These are phyloP conservation scores for Pichia sporocuriosa DNA, from an alignment of 805 yeast genomes.

Conservation along the genomic window DNA sequence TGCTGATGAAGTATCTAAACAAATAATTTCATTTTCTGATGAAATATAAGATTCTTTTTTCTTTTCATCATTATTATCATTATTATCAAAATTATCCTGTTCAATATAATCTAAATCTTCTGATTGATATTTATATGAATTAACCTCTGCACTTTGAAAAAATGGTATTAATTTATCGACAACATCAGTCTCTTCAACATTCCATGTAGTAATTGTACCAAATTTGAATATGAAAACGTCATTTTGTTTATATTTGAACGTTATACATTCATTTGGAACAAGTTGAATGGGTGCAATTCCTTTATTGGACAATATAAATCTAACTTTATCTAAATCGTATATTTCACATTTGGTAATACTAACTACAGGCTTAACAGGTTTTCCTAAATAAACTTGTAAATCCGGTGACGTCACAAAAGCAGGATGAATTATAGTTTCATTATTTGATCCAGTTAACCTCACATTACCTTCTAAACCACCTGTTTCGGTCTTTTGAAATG, in stretches of 20 bases:
- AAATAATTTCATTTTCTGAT: slow-evolving; percentile 54
- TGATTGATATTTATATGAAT: slow-evolving; percentile 51
- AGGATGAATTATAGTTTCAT: slow-evolving; percentile 14
- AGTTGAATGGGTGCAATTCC: slow-evolving; percentile 31
- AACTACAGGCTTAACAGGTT: slow-evolving; percentile 40
- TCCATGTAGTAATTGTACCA: slow-evolving; percentile 86
- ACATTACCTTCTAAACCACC: background rate
- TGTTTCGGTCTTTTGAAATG: slow-evolving; percentile 11
- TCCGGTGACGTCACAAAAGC: slow-evolving; percentile 13
- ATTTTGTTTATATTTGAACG: slow-evolving; percentile 33
- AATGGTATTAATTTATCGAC: slow-evolving; percentile 44
- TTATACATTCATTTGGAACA: slow-evolving; percentile 53
- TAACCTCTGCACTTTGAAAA: slow-evolving; percentile 41
- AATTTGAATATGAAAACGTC: slow-evolving; percentile 57
- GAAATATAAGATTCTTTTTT: slow-evolving; percentile 34
- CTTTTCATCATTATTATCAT: background rate
- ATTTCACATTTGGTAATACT: slow-evolving; percentile 68
- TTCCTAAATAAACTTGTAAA: slow-evolving; percentile 4
- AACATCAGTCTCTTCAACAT: slow-evolving; percentile 51
- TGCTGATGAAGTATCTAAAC: slow-evolving; percentile 44
- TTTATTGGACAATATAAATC: slow-evolving; percentile 32
- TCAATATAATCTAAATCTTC: slow-evolving; percentile 79
- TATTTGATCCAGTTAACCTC: background rate
- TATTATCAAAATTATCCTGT: background rate
- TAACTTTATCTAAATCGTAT: slow-evolving; percentile 49